These are phyloP conservation scores for Hypoxylon crocopeplum DNA, from an alignment of 495 filamentous ascomycete species.

Conservation along the genomic window DNA sequence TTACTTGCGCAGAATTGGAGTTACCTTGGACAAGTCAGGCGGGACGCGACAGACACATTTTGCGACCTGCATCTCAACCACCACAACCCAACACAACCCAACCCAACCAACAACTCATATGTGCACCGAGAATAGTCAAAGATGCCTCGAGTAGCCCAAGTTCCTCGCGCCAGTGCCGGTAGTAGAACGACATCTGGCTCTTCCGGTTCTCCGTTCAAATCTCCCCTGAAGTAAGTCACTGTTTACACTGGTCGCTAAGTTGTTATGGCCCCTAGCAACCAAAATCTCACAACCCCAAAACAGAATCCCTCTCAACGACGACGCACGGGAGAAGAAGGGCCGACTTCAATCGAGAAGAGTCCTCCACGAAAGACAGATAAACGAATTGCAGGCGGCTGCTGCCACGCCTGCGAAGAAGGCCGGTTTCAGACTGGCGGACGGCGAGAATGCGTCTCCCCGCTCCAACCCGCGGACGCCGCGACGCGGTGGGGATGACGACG, in stretches of 20 bases:
- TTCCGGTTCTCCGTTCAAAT: slow-evolving; percentile 66
- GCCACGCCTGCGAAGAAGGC: slow-evolving; percentile 79
- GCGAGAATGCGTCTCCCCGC: slow-evolving; percentile 60
- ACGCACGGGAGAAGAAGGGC: slow-evolving; percentile 87
- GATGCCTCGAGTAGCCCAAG: slow-evolving; percentile 78
- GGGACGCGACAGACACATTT: slow-evolving; percentile 3
- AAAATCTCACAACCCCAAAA: neutral
- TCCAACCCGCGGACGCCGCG: slow-evolving; percentile 67
- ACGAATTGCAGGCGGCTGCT: slow-evolving; percentile 87
- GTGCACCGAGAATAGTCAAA: slow-evolving; percentile 33
- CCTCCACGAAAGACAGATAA: slow-evolving; percentile 88
- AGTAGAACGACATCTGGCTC: slow-evolving; percentile 60
- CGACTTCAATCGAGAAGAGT: slow-evolving; percentile 87
- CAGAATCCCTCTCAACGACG: slow-evolving; percentile 92
- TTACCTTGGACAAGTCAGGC: too few species aligned
- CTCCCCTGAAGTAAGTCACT: slow-evolving; percentile 69
- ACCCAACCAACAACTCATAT: slow-evolving; percentile 19
- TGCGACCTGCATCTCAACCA: slow-evolving; percentile 34
- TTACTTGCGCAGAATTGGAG: slow-evolving; percentile 39
- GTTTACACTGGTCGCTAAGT: slow-evolving; percentile 7
- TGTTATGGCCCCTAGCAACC: slow-evolving; percentile 27
- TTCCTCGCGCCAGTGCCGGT: slow-evolving; percentile 54
- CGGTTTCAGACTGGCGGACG: slow-evolving; percentile 66
- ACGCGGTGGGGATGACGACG: slow-evolving; percentile 52
- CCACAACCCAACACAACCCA: neutral